phyloP scores from a whole-genome alignment of 1,139 yeast species.

The Suhomyces guaymorum region DNA sequence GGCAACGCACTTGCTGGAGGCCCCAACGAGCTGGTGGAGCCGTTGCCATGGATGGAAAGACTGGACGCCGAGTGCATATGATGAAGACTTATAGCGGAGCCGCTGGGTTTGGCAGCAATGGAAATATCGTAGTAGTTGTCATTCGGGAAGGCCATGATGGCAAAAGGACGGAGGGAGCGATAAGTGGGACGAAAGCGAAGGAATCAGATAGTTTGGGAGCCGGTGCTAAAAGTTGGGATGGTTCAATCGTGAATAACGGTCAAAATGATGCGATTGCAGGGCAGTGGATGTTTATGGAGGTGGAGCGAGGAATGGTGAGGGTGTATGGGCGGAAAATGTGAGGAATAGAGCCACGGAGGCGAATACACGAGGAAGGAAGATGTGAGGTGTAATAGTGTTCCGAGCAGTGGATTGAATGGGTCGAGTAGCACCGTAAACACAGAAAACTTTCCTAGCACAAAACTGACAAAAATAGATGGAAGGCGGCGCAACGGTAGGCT shows the following conservation, averaged over 20 bases:
- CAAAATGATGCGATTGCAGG: no score
- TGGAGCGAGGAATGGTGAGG: no score
- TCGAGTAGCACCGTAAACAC: constrained; percentile 8
- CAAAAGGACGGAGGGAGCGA: no score
- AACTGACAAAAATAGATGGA: constrained; percentile 4
- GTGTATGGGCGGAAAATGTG: no score
- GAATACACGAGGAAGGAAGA: no score
- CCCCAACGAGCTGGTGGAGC: constrained; percentile 8
- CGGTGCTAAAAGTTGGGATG: no score
- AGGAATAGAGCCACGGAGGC: no score
- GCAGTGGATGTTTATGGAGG: no score
- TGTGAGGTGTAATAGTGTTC: constrained; percentile 4
- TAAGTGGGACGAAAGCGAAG: no score
- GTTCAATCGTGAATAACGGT: no score
- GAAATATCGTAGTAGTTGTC: constrained; percentile 35
- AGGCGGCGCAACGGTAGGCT: not conserved
- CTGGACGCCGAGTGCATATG: constrained; percentile 9
- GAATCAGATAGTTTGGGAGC: no score
- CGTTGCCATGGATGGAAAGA: constrained; percentile 10
- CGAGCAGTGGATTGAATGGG: constrained; percentile 3
- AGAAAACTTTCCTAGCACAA: constrained; percentile 7
- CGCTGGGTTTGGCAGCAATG: constrained; percentile 13
- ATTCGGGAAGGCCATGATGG: constrained; percentile 21
- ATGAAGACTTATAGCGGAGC: constrained; percentile 6
- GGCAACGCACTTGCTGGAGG: constrained; percentile 8